A percentile compares a stretch with the other conserved stretches of the same genome.
Conservation (phyloP, 129 eudicot species). For the Sambucus nigra region DNA sequence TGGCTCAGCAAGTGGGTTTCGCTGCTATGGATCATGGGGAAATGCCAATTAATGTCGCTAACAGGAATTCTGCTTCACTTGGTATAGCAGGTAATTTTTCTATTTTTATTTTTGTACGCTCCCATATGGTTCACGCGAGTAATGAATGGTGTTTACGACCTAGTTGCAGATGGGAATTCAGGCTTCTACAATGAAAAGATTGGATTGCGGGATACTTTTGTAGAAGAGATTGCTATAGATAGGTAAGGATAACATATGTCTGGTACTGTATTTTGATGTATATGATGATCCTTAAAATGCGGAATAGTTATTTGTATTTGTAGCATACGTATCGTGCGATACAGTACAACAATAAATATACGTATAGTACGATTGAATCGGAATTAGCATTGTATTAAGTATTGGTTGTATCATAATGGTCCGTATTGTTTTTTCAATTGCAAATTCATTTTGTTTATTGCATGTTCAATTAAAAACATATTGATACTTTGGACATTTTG, state of each 20-base stretch:
- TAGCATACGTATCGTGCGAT: no score
- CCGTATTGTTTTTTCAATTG: no score
- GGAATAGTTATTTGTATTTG: no score
- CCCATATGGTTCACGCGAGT: background rate
- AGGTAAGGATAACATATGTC: constrained; percentile 30
- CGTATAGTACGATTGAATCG: no score
- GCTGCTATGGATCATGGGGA: constrained; percentile 34
- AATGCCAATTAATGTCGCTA: constrained; percentile 23
- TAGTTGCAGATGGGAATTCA: constrained; percentile 30
- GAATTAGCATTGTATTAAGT: no score
- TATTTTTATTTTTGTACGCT: background rate
- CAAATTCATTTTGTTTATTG: no score
- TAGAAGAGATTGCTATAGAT: constrained; percentile 40
- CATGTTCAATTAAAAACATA: no score
- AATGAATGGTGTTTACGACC: constrained; percentile 4
- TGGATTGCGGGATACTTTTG: constrained; percentile 29
- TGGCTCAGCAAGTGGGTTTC: constrained; percentile 32
- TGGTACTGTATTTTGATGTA: no score
- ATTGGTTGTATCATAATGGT: no score
- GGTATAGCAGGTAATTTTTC: constrained; percentile 26
- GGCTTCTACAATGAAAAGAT: constrained; percentile 36
- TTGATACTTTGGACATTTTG: no score
- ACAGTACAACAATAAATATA: no score
- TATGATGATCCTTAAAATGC: no score
- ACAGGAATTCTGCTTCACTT: constrained; percentile 25